Conservation (phyloP, 169 alveolate species). For the Plasmodium inui region DNA sequence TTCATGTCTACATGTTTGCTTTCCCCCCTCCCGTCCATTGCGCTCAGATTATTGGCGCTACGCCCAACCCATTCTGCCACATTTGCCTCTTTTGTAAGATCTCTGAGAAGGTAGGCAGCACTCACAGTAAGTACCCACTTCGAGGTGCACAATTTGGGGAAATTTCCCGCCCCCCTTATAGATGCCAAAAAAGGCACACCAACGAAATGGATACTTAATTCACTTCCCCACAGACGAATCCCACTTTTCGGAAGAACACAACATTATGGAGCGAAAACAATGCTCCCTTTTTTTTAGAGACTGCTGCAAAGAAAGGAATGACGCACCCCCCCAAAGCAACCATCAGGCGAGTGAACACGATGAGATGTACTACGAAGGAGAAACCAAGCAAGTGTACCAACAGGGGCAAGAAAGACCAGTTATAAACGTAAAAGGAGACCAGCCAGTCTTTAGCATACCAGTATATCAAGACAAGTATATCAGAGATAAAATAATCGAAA, state of each 20-base stretch:
- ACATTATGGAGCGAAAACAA: conserved; percentile 31
- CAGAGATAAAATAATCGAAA: conserved; percentile 87
- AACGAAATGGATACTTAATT: neutral
- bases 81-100: neutral
- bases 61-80: neutral
- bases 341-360: neutral
- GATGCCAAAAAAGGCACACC: neutral
- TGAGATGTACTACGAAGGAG: conserved; percentile 8
- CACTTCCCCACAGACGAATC: neutral
- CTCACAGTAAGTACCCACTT: neutral
- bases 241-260: neutral
- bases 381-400: conserved; percentile 46
- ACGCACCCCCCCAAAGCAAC: neutral
- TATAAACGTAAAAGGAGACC: conserved; percentile 88
- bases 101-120: neutral
- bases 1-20: neutral
- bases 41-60: neutral
- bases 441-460: conserved; percentile 88
- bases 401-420: conserved; percentile 78
- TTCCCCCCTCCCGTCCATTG: neutral
- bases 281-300: conserved; percentile 37
- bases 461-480: conserved; percentile 88
- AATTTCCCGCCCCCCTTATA: neutral
- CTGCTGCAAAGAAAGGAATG: conserved; percentile 36
- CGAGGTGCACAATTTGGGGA: neutral